These are phyloP conservation scores for Vitis cinerea DNA, from an alignment of 164 flowering plant species.

Conservation along the genomic window DNA sequence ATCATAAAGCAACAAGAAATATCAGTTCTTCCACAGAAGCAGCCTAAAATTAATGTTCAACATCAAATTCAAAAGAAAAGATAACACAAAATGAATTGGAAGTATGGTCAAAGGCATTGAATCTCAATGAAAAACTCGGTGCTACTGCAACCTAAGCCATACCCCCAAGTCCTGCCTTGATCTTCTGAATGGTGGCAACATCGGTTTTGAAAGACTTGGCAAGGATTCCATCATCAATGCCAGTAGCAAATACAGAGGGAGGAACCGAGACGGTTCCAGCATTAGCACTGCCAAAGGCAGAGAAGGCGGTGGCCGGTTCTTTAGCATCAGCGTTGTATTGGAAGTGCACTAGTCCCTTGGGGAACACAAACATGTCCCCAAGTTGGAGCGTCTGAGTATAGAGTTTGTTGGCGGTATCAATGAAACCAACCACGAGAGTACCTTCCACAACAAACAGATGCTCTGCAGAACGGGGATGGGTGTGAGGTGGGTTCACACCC, in stretches of 20 bases:
- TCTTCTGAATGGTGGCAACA: conserved; percentile 20
- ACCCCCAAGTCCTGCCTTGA: conserved; percentile 21
- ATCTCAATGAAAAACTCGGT: too few species aligned
- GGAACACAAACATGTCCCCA: conserved; percentile 33
- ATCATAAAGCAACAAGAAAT: too few species aligned
- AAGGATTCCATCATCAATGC: conserved; percentile 20
- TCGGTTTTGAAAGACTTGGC: conserved; percentile 29
- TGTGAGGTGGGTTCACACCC: conserved; percentile 20
- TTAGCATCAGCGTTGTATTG: conserved; percentile 12
- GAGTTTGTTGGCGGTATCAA: conserved; percentile 30
- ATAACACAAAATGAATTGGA: too few species aligned
- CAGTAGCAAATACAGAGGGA: conserved; percentile 10
- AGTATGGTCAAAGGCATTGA: too few species aligned
- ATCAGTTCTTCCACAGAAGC: too few species aligned
- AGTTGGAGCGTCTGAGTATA: conserved; percentile 23
- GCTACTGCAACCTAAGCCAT: too few species aligned
- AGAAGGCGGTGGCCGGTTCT: conserved; percentile 17
- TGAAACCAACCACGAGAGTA: conserved; percentile 27
- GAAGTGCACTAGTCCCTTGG: conserved; percentile 28
- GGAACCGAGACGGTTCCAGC: conserved; percentile 25
- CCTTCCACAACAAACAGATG: conserved; percentile 24
- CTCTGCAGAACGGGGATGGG: conserved; percentile 31
- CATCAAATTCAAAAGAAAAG: too few species aligned
- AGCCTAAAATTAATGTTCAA: too few species aligned
- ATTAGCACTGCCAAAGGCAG: conserved; percentile 37